Evolutionary conservation across 2,329 filamentous ascomycete species (phyloP).

Genomic region (Claviceps sp.): DNA sequence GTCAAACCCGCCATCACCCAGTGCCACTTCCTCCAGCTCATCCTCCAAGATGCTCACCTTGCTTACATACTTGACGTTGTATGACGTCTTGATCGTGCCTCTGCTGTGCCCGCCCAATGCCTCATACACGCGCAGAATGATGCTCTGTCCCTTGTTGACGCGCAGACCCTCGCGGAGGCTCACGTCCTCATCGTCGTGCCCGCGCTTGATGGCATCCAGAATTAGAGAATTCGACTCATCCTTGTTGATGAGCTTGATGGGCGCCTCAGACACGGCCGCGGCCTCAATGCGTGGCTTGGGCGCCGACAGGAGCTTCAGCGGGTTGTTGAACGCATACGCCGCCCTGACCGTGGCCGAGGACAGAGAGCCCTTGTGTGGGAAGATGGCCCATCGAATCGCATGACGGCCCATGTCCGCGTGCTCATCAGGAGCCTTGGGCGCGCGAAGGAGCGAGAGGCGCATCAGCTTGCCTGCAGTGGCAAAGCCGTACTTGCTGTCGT

Average conservation of each 20-base stretch:
- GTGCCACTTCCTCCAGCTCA: slow-evolving; percentile 52
- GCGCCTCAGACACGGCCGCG: slow-evolving; percentile 24
- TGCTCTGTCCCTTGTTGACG: slow-evolving; percentile 56
- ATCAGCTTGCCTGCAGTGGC: slow-evolving; percentile 80
- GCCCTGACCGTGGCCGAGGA: slow-evolving; percentile 64
- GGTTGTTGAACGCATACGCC: slow-evolving; percentile 83
- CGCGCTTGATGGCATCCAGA: slow-evolving; percentile 83
- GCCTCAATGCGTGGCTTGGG: slow-evolving; percentile 15
- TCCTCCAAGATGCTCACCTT: slow-evolving; percentile 88
- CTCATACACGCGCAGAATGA: slow-evolving; percentile 81
- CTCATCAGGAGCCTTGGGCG: slow-evolving; percentile 84
- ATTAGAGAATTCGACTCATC: slow-evolving; percentile 47
- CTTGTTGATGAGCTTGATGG: slow-evolving; percentile 54
- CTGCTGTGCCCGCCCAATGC: slow-evolving; percentile 69
- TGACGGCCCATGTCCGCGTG: slow-evolving; percentile 91
- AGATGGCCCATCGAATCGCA: slow-evolving; percentile 76
- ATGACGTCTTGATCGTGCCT: slow-evolving; percentile 53
- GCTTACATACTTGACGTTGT: slow-evolving; percentile 61
- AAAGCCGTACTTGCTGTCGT: slow-evolving; percentile 94
- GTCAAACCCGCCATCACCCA: slow-evolving; percentile 36
- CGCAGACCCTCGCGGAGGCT: slow-evolving; percentile 46
- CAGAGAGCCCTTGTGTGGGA: slow-evolving; percentile 67
- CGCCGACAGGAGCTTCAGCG: slow-evolving; percentile 34
- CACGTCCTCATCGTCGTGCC: slow-evolving; percentile 73
- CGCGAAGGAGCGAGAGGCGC: slow-evolving; percentile 73